These are phyloP conservation scores for Vaccinium corymbosum DNA, from an alignment of 148 eudicot species.

Conservation along the genomic window DNA sequence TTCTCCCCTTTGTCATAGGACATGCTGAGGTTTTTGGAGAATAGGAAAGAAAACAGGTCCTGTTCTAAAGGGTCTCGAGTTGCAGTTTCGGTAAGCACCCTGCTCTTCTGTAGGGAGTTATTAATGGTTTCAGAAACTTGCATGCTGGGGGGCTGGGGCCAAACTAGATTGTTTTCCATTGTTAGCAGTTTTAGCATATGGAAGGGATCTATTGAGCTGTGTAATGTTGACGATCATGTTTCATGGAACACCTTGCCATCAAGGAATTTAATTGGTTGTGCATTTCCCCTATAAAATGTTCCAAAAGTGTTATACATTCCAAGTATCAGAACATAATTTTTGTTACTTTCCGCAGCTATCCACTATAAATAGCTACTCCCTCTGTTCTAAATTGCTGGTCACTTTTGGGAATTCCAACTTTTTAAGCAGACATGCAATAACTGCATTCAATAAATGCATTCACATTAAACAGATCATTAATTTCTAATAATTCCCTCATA, in stretches of 20 bases:
- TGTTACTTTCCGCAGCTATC: neutral
- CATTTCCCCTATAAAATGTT: no score
- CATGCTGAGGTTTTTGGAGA: conserved; percentile 53
- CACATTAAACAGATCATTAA: no score
- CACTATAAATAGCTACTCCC: neutral
- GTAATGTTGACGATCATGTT: neutral
- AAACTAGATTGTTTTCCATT: neutral
- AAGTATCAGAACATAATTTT: no score
- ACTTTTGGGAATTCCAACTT: no score
- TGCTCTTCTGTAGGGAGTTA: neutral
- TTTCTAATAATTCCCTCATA: no score
- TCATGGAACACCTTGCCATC: neutral
- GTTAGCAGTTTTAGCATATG: neutral
- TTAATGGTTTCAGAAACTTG: neutral
- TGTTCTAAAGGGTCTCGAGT: conserved; percentile 64
- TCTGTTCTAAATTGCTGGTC: no score
- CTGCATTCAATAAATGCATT: no score
- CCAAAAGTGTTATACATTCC: no score
- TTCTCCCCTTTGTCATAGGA: conserved; percentile 35
- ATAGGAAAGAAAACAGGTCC: conserved; percentile 60
- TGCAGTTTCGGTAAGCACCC: conserved; percentile 62
- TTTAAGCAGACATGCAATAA: no score
- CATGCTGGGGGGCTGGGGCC: neutral
- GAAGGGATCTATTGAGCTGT: no score
- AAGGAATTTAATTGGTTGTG: neutral